Percentiles rank a stretch among this genome's conserved stretches.
phyloP scores from a whole-genome alignment of 2,329 filamentous ascomycete species.

The Beauveria rudraprayagi region DNA sequence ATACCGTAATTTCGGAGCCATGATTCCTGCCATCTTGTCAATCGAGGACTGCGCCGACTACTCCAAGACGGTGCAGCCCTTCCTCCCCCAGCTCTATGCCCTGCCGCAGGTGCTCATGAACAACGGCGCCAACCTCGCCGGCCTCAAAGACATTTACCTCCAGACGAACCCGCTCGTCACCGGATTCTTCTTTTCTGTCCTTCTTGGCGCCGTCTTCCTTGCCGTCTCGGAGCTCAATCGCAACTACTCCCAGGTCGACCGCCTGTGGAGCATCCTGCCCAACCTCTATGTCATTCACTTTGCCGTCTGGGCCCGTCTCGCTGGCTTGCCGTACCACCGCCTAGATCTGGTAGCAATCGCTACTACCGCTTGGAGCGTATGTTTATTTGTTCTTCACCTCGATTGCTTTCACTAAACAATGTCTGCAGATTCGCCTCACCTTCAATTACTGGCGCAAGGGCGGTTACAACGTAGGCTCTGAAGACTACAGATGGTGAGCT shows the following conservation, averaged over 20 bases:
- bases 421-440: conserved; percentile 66
- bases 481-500: conserved; percentile 80
- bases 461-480: conserved; percentile 78
- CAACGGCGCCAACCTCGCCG: conserved; percentile 50
- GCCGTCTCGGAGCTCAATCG: conserved; percentile 74
- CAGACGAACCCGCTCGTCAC: conserved; percentile 80
- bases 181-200: conserved; percentile 62
- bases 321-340: conserved; percentile 60
- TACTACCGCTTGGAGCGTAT: conserved; percentile 71
- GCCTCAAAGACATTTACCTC: conserved; percentile 64
- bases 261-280: conserved; percentile 84
- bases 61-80: conserved; percentile 66
- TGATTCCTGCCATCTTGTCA: conserved; percentile 67
- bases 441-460: conserved; percentile 97
- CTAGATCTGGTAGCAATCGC: conserved; percentile 66
- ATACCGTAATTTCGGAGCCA: conserved; percentile 21
- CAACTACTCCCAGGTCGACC: conserved; percentile 96
- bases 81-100: conserved; percentile 58
- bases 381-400: conserved; percentile 19
- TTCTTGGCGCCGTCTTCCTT: conserved; percentile 64
- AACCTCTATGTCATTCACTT: conserved; percentile 82
- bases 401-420: neutral
- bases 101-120: conserved; percentile 59
- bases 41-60: conserved; percentile 72
- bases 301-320: conserved; percentile 69